Evolutionary conservation across 176 grass and related monocot genomes (phyloP).

Genomic region (Elymus sibiricus): DNA sequence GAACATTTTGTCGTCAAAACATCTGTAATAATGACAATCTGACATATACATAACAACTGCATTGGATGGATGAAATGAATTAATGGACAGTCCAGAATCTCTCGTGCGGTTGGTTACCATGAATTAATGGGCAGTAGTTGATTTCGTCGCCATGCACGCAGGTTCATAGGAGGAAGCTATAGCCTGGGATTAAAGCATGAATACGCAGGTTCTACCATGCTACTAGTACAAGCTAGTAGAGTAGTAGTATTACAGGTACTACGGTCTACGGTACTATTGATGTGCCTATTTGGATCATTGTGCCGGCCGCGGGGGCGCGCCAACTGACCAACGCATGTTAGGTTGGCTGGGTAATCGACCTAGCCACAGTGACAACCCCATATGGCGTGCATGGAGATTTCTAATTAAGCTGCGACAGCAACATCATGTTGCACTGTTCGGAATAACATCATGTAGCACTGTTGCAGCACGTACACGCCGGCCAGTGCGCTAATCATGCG

Average conservation of each 20-base stretch:
- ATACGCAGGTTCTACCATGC: too few species aligned
- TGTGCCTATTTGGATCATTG: neutral
- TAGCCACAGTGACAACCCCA: too few species aligned
- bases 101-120: neutral
- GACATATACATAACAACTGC: too few species aligned
- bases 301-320: neutral
- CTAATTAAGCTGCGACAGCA: too few species aligned
- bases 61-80: neutral
- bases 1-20: too few species aligned
- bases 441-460: too few species aligned
- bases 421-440: too few species aligned
- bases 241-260: neutral
- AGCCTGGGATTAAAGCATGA: neutral
- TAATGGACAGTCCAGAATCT: constrained; percentile 2
- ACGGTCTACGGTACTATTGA: neutral
- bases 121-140: neutral
- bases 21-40: too few species aligned
- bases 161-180: neutral
- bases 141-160: constrained; percentile 14
- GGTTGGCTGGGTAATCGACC: neutral
- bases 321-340: neutral
- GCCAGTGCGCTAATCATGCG: too few species aligned
- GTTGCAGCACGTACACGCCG: too few species aligned
- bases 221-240: too few species aligned
- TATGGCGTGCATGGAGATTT: too few species aligned